Evolutionary conservation across 257 asterid genomes (phyloP), one percentile per base, ranked within the genome.

Genomic region (Apocynum venetum): DNA sequence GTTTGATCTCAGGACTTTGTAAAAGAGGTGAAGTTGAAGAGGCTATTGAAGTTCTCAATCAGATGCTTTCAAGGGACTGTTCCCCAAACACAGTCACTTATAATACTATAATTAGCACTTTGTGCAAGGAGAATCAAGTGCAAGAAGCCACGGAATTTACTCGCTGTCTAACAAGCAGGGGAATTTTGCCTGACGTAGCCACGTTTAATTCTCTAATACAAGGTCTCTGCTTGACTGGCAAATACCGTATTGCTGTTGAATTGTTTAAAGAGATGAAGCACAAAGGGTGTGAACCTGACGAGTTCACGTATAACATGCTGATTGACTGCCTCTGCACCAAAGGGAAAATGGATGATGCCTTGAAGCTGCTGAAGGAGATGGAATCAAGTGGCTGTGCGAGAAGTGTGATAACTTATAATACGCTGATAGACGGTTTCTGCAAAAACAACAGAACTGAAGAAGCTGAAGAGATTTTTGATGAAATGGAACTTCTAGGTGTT

Each of bases 401-500:
- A 86, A 89, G 84, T 8, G 96, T 87, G 13, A 84, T 91, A 56
- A 91, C 96, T 36, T 95, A 91, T 46, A 95, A 93, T 81, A 93
- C 90, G 0, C 79, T 95, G 55, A 93, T 95, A 35, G 94, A 90
- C 15, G 97, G 97, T 49, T 91, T 91, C 78, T 95, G 96, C 89
- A 95, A 95, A 79, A 87, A 59, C 82, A 89, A 76, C 73, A 86
- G 84, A 80, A 85, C 91, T n/a, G 96, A 91, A 78, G 96, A 86
- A 67, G 98, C 99, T 0, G 97, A 90, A 86, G 97, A 91, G 84
- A 85, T 95, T 53, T 95, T 93, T 43, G 99, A 95, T 84, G 88
- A 89, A 80, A 93, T 95, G 96, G 99, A 91, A 71, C 84, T 91
- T 40, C 92, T 88, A 49, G 99, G 98, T 46, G 86, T 95, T 15